phyloP scores from a whole-genome alignment of 352 stramenopile species.

The Globisporangium sylvaticum region DNA sequence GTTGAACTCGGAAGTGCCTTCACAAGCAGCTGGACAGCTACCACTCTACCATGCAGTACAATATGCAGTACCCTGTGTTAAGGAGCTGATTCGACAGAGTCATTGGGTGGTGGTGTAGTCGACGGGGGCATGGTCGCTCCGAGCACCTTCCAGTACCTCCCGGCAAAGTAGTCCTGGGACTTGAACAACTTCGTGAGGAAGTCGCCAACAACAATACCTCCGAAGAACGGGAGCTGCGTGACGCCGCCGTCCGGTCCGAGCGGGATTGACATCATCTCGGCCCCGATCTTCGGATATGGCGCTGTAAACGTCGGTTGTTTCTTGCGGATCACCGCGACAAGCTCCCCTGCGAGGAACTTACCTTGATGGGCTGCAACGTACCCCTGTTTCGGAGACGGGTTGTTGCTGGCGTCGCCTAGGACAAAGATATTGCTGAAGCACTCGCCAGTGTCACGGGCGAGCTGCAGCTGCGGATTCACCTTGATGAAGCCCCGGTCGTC shows the following conservation, averaged over 20 bases:
- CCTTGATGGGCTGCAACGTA: conserved; percentile 35
- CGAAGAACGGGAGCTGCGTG: conserved; percentile 45
- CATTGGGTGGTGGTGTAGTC: not conserved
- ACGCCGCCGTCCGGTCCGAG: conserved; percentile 54
- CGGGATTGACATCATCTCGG: conserved; percentile 34
- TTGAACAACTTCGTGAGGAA: conserved; percentile 45
- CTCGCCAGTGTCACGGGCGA: conserved; percentile 29
- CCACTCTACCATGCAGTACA: too few species aligned
- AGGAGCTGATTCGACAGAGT: not conserved
- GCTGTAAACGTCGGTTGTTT: not conserved
- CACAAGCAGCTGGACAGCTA: too few species aligned
- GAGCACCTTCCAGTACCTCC: conserved; percentile 31
- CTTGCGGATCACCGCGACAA: not conserved
- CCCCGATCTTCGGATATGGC: conserved; percentile 21
- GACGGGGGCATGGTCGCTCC: conserved; percentile 21
- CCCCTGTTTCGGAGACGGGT: conserved; percentile 39
- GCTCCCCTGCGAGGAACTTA: conserved; percentile 12
- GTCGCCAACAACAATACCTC: conserved; percentile 48
- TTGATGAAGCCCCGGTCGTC: conserved; percentile 30
- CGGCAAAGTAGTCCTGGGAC: conserved; percentile 43
- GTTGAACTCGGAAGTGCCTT: too few species aligned
- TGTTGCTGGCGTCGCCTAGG: conserved; percentile 50
- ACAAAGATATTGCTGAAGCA: conserved; percentile 48
- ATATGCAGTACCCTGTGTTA: too few species aligned
- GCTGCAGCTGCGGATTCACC: conserved; percentile 46